Base-by-base conservation (phyloP, 306 rosid species). In the Luffa acutangula region DNA sequence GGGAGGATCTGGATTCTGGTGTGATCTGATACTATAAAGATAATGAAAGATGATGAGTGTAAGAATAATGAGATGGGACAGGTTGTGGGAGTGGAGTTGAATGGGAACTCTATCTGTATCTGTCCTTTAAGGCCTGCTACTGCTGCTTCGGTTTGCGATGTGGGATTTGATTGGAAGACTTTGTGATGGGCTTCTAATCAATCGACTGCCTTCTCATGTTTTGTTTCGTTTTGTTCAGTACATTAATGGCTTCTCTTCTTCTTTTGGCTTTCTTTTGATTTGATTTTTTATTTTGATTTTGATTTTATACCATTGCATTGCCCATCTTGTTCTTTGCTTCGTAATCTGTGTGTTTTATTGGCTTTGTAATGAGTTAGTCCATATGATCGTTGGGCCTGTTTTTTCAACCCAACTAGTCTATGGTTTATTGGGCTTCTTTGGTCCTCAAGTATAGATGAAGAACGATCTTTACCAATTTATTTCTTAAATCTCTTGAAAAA, bases 21-120 rank as follows among this genome's bases (percentile, higher is more conserved):
- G 31, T 36, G 20, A 12, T 36, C 1, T 63, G 31, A 25, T 25
- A 25, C 31, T 36, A 34, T 63, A 14, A 33, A 10, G n/a, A 20
- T 9, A 5, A 31, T 31, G 67, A 12, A 12, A 33, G 18, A 34
- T 64, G 3, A 2, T 64, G 3, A 2, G 39, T 12, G 7, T 34
- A 12, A 21, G 20, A n/a, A 66, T 66, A 66, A 66, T 39, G 74
- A 67, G 74, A 67, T 67, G 74, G 74, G 74, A 41, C 74, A 67
- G 46, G 12, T 17, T 65, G 43, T 4, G 65, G 7, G 64, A 3
- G 36, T 8, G 3, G 65, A 62, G 3, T 33, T 62, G 37, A 62
- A 31, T 62, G 8, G 10, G 8, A 3, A 33, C 65, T 59, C 65
- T 31, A 46, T 46, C 5, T 54, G 59, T 31, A 46, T 46, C 5